These are phyloP conservation scores for Canavalia ensiformis DNA, from an alignment of 306 rosid species.

Conservation along the genomic window DNA sequence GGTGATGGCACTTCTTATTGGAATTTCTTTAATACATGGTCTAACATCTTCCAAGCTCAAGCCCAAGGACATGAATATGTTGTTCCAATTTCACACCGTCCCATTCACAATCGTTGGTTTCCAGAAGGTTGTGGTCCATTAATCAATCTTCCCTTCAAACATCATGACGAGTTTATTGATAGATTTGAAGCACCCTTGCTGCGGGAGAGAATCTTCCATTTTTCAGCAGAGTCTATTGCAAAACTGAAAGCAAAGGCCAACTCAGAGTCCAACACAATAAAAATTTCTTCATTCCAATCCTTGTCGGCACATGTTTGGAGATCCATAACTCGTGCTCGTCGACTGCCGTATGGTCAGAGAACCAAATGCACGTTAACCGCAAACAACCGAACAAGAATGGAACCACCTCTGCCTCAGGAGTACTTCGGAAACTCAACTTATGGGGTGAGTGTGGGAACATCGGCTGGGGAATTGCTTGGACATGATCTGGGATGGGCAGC, in stretches of 20 bases:
- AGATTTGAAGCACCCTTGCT: slow-evolving; percentile 54
- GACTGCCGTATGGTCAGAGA: neutral
- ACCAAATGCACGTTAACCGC: slow-evolving; percentile 54
- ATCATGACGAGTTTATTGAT: slow-evolving; percentile 53
- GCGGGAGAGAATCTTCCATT: slow-evolving; percentile 65
- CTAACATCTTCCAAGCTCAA: slow-evolving; percentile 61
- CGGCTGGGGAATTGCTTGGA: slow-evolving; percentile 53
- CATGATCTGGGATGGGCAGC: slow-evolving; percentile 67
- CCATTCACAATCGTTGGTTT: slow-evolving; percentile 61
- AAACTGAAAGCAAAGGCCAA: slow-evolving; percentile 70
- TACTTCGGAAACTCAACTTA: slow-evolving; percentile 60
- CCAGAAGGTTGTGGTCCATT: slow-evolving; percentile 52
- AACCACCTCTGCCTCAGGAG: slow-evolving; percentile 50
- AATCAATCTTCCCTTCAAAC: slow-evolving; percentile 58
- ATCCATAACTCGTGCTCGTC: slow-evolving; percentile 58
- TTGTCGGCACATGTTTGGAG: slow-evolving; percentile 69
- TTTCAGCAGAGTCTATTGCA: slow-evolving; percentile 59
- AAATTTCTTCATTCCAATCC: slow-evolving; percentile 65
- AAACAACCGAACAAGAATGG: slow-evolving; percentile 57
- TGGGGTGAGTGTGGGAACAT: neutral
- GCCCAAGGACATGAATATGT: neutral
- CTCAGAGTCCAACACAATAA: slow-evolving; percentile 37
- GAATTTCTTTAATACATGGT: slow-evolving; percentile 66
- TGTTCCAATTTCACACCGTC: slow-evolving; percentile 46
- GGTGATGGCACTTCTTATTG: slow-evolving; percentile 69